Evolutionary conservation across 306 rosid genomes (phyloP), one percentile per base, ranked within the genome.

Genomic region (Carpinus viminea): DNA sequence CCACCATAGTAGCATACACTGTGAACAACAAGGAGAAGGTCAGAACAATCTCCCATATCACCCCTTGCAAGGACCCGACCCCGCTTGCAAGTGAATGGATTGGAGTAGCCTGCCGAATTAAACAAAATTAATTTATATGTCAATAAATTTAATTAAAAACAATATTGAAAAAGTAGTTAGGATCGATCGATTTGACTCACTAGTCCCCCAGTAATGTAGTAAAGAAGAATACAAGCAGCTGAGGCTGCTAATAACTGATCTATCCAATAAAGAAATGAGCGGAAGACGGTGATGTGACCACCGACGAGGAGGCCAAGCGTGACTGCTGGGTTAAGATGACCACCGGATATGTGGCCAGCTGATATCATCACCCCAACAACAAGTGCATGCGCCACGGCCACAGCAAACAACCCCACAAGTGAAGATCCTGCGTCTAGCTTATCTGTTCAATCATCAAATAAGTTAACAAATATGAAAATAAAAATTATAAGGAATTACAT

Each of bases 241-340:
- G 91, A 69, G 8, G 98, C 80, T 15, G 97, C 97, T 1, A 89
- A 51, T 36, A 94, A 80, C 54, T 94, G 98, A 78, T 81, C 88
- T 15, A 94, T 92, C 98, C 93, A 94, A 36, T 92, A 94, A n/a
- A 94, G 86, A 48, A 87, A 2, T 11, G 98, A 89, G 18, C 95
- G 90, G 75, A 92, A 66, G 21, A 91, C 51, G 9, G 97, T 92
- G 80, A 94, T 92, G 72, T 87, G 95, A 2, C 97, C 98, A 1
- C 97, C 97, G 15, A 55, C 74, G 0, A 92, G 89, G 36, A 91
- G 95, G 50, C 93, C 97, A 0, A 91, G 82, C 0, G 98, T 92
- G 50, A 94, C 98, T 47, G 98, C 93, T 0, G 98, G 98, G 81
- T 94, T 94, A 43, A 94, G 92, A 68, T 94, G 97, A 16, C 98